Conservation (phyloP, 129 eudicot genomes). For the Artemisia argyi region DNA sequence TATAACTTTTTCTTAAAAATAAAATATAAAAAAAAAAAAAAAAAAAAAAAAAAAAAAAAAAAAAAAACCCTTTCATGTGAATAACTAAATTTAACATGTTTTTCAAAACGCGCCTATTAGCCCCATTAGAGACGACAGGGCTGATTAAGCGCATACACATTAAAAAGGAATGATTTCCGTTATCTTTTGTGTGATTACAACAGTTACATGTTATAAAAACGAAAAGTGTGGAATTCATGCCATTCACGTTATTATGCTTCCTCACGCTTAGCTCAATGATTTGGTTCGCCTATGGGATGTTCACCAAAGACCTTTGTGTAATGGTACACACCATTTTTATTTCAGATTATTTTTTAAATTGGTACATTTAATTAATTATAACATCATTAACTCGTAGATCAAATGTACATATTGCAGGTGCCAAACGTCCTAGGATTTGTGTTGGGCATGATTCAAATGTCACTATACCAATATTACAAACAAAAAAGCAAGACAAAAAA, state of each 20-base stretch:
- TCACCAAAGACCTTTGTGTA: conserved; percentile 53
- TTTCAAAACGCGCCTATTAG: too few relatives aligned
- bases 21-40: too few relatives aligned
- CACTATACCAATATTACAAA: conserved; percentile 50
- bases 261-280: conserved; percentile 72
- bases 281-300: conserved; percentile 74
- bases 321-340: conserved; percentile 38
- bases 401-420: conserved; percentile 37
- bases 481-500: conserved; percentile 18
- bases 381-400: background rate
- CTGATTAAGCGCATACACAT: background rate
- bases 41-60: too few relatives aligned
- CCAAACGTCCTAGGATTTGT: conserved; percentile 71
- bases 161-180: background rate
- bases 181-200: background rate
- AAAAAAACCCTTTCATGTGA: too few relatives aligned
- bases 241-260: conserved; percentile 69
- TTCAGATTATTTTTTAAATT: background rate
- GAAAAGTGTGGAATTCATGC: conserved; percentile 77
- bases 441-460: conserved; percentile 68
- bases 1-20: background rate
- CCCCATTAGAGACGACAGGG: too few relatives aligned
- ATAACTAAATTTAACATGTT: too few relatives aligned
- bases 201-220: conserved; percentile 76
- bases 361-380: too few relatives aligned